Base-by-base conservation (phyloP, 2,329 filamentous ascomycete species). In the Fusarium protoensiforme region DNA sequence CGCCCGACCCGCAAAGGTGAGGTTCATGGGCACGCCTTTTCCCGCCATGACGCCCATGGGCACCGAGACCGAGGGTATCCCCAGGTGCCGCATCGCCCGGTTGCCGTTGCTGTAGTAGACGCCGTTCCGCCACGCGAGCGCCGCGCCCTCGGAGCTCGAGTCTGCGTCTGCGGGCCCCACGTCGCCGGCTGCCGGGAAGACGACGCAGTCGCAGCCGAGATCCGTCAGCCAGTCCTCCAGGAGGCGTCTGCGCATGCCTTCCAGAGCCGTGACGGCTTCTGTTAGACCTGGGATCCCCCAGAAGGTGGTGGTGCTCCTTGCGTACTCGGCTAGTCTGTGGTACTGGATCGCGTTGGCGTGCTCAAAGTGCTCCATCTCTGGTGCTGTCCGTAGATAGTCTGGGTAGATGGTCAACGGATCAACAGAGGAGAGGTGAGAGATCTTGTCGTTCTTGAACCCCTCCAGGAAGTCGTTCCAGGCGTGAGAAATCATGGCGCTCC, bases 21-120 rank as follows among this genome's bases (percentile, higher is more conserved):
- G 71, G 38, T 86, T 87, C 1, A 89, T 81, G 0, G 88, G 88
- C 84, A 90, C 88, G 1, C 75, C 69, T 54, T 81, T 86, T 8
- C 83, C 80, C 1, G 69, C 72, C 80, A 89, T 82, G 1, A 83
- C 64, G 0, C 88, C 88, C 87, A 90, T 90, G 0, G 87, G 84
- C 0, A 89, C 86, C 0, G 83, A 86, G 2, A 90, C 82, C 0
- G 86, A 87, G 0, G 88, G 88, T 1, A 90, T 83, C 1, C 88
- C 88, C 4, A 89, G 80, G 65, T 90, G 88, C 14, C 87, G 80
- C 2, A 90, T 80, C 0, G 85, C 85, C 2, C 86, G 80, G 61
- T 89, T 89, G 0, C 88, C 87, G 64, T 89, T 88, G 1, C 84
- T 85, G 67, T 89, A 90, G 51, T 84, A 85, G 5, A 89, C 84